Percentiles rank a stretch among this genome's conserved stretches.
phyloP scores from a whole-genome alignment of 805 yeast genomes.

The Nakazawaea anatomiae region DNA sequence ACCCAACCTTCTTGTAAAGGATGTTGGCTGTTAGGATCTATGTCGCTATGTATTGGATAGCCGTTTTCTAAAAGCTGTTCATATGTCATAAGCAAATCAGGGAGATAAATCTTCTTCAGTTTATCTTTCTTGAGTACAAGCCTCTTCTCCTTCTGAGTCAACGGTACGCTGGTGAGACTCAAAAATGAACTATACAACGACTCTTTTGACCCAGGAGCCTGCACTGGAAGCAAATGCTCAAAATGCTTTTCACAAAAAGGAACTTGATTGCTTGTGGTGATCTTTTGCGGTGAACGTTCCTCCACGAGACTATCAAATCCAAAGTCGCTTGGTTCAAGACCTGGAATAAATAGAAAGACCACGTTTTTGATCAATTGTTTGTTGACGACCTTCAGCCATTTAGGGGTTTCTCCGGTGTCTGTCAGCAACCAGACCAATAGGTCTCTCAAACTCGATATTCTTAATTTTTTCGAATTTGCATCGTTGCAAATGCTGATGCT shows the following conservation, averaged over 20 bases:
- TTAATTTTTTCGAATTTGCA: slow-evolving; percentile 18
- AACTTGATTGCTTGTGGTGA: neutral
- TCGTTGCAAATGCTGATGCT: slow-evolving; percentile 13
- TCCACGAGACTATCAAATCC: slow-evolving; percentile 22
- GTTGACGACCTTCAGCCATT: slow-evolving; percentile 46
- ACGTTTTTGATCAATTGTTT: slow-evolving; percentile 43
- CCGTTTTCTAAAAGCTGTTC: slow-evolving; percentile 42
- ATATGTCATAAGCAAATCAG: slow-evolving; percentile 46
- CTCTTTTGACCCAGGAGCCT: slow-evolving; percentile 62
- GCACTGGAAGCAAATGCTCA: slow-evolving; percentile 38
- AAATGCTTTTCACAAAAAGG: slow-evolving; percentile 33
- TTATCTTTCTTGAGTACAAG: slow-evolving; percentile 27
- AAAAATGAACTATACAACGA: slow-evolving; percentile 47
- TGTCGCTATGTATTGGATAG: slow-evolving; percentile 53
- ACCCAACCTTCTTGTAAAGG: slow-evolving; percentile 37
- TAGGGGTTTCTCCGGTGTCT: slow-evolving; percentile 36
- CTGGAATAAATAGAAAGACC: slow-evolving; percentile 60
- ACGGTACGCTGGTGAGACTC: slow-evolving; percentile 50
- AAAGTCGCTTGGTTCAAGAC: slow-evolving; percentile 45
- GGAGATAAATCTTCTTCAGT: slow-evolving; percentile 31
- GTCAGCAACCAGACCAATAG: slow-evolving; percentile 36
- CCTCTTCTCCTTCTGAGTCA: slow-evolving; percentile 50
- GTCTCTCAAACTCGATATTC: slow-evolving; percentile 39
- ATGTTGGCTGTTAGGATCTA: slow-evolving; percentile 16
- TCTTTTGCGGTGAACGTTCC: neutral